These are phyloP conservation scores for Gynandropsis gynandra DNA, from an alignment of 345 rosid species.

Conservation along the genomic window DNA sequence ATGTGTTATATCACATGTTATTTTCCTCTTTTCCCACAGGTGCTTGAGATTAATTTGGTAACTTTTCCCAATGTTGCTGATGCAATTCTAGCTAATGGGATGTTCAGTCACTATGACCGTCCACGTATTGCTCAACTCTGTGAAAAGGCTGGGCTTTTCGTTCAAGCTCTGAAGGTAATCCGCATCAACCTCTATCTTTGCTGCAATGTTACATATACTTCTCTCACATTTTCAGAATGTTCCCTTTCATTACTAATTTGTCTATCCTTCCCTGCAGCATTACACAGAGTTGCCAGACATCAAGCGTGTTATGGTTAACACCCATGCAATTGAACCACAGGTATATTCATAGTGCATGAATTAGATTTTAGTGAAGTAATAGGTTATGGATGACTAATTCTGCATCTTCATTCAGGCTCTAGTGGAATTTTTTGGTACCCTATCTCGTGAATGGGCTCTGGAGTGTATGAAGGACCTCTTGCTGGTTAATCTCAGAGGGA, in stretches of 20 bases:
- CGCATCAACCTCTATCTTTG: slow-evolving; percentile 6
- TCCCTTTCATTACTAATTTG: slow-evolving; percentile 1
- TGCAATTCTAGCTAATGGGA: slow-evolving; percentile 92
- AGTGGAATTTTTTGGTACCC: slow-evolving; percentile 97
- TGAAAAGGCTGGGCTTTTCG: slow-evolving; percentile 96
- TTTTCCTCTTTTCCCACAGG: slow-evolving; percentile 37
- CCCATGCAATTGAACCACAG: slow-evolving; percentile 99
- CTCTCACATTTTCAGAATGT: slow-evolving; percentile 1
- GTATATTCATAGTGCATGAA: slow-evolving; percentile 31
- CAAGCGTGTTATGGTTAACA: slow-evolving; percentile 96
- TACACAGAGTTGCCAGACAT: slow-evolving; percentile 92
- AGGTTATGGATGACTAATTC: slow-evolving; percentile 6
- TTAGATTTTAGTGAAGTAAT: slow-evolving; percentile 2
- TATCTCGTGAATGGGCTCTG: slow-evolving; percentile 97
- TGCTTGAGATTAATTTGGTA: slow-evolving; percentile 94
- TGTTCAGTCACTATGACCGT: slow-evolving; percentile 97
- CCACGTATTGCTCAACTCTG: slow-evolving; percentile 97
- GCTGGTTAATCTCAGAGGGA: slow-evolving; percentile 84
- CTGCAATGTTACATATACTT: slow-evolving; percentile 1
- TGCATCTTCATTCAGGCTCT: slow-evolving; percentile 53
- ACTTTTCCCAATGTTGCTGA: slow-evolving; percentile 99
- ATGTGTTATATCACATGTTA: not conserved
- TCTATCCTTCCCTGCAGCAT: slow-evolving; percentile 56
- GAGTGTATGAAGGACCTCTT: slow-evolving; percentile 99
- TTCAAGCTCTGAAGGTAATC: slow-evolving; percentile 79